Percentiles rank a stretch among this genome's conserved stretches.
Conservation (phyloP, 2,329 filamentous ascomycete genomes). For the Ophiostoma himal-ulmi region DNA sequence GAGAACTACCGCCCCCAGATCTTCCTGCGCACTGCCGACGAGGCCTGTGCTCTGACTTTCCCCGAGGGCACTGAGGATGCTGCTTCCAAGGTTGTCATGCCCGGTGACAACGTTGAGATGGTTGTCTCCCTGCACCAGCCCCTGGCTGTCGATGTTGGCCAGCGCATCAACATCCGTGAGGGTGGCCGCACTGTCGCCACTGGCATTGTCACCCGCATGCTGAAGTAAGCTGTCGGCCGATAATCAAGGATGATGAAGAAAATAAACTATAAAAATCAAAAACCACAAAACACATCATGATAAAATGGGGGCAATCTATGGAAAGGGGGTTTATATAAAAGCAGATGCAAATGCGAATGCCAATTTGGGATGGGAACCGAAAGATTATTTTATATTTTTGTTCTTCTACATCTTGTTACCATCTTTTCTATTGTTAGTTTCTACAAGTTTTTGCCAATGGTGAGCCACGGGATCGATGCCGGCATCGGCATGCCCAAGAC, state of each 20-base stretch:
- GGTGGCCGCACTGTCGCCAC: constrained; percentile 86
- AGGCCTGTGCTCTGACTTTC: constrained; percentile 73
- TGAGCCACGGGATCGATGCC: background rate
- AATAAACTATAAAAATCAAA: constrained; percentile 13
- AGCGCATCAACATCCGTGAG: constrained; percentile 98
- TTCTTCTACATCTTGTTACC: background rate
- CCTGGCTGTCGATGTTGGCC: constrained; percentile 80
- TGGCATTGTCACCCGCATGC: constrained; percentile 71
- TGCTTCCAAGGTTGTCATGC: constrained; percentile 80
- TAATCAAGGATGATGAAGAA: background rate
- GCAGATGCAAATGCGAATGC: background rate
- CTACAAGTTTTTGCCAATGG: background rate
- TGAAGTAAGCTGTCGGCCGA: constrained; percentile 39
- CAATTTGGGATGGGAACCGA: background rate
- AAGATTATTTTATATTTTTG: background rate
- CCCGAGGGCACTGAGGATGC: constrained; percentile 74
- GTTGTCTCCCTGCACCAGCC: constrained; percentile 77
- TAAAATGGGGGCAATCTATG: background rate
- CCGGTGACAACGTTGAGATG: constrained; percentile 99
- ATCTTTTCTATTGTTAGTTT: background rate
- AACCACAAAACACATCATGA: constrained; percentile 12
- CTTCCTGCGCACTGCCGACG: constrained; percentile 87
- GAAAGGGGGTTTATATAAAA: constrained; percentile 10
- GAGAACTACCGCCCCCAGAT: constrained; percentile 97
- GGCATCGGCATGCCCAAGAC: background rate